Base-by-base conservation (phyloP, 2,329 filamentous ascomycete genomes). In the Aspergillus hiratsukae region DNA sequence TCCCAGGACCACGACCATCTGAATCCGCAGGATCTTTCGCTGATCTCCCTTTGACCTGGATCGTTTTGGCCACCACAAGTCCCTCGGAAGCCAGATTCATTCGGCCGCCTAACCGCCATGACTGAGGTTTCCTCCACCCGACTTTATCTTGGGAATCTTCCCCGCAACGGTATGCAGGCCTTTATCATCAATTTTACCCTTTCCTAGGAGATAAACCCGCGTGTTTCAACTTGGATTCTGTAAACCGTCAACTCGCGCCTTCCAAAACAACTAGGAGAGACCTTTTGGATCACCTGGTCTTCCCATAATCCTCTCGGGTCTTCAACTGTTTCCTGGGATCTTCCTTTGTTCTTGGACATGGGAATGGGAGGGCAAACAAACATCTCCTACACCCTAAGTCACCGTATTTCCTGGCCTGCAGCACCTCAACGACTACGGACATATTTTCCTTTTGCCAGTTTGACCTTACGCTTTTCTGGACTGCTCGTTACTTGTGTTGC, bases 81-180 rank as follows among this genome's bases (percentile, higher is more conserved):
- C n/a, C 48, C 29, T 50, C 40, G 35, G 46, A 31, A 53, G 45
- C 45, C 53, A 52, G 37, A 52, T 53, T 46, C 48, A 43, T 53
- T 48, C 49, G 53, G 41, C 50, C 49, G 21, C 37, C 40, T 61
- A 59, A 55, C 64, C 69, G 61, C 64, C 67, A 91, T 91, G 85
- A 88, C 86, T 70, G 91, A 96, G 80, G 93, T 97, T 66, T 96
- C 91, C 62, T 88, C 89, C 66, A 97, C 93, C 72, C 87, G 94
- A 80, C 89, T 97, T 67, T 99, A 97, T 81, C 82, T 97, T 80
- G 93, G 93, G 78, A 97, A 97, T 80, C 88, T 99, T 76, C 93
- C 94, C 77, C 90, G 91, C 78, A 91, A 90, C 82, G 91, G 92
- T 96, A 86, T 80, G 88, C 72, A 71, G 68, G 66, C 67, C 64